Conservation (phyloP, 257 asterid species). For the Scutellaria galericulata region DNA sequence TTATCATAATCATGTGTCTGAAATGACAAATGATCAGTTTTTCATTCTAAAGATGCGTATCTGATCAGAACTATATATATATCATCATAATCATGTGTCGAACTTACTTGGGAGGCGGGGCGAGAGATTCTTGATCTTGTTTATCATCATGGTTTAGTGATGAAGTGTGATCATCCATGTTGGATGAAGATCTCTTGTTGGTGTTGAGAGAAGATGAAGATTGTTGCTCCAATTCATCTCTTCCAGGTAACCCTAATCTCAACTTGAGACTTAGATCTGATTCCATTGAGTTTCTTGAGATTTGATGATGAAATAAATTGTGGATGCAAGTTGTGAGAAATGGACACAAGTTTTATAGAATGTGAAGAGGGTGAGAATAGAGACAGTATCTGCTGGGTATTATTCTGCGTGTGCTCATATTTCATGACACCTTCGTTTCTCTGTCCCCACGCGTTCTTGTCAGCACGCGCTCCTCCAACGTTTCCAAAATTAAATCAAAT, state of each 20-base stretch:
- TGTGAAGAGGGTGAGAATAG: not conserved
- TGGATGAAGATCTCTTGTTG: constrained; percentile 54
- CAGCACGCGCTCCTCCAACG: no score
- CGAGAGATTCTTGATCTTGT: constrained; percentile 20
- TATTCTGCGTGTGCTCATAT: constrained; percentile 59
- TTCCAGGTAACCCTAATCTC: constrained; percentile 63
- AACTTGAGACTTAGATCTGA: constrained; percentile 47
- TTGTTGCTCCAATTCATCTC: constrained; percentile 45
- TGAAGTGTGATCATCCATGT: constrained; percentile 33
- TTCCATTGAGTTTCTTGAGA: not conserved
- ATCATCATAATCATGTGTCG: not conserved
- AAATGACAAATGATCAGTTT: not conserved
- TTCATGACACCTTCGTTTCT: constrained; percentile 37
- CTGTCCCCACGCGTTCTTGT: constrained; percentile 31
- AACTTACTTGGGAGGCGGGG: constrained; percentile 59
- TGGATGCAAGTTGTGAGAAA: constrained; percentile 14
- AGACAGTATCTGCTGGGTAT: constrained; percentile 44
- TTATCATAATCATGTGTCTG: not conserved
- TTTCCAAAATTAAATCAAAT: not conserved
- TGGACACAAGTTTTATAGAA: constrained; percentile 43
- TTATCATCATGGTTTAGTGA: constrained; percentile 14
- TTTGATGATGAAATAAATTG: not conserved
- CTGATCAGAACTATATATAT: not conserved
- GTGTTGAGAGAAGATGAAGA: constrained; percentile 38
- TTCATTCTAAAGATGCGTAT: not conserved